Evolutionary conservation across 768 basidiomycete species (phyloP).

Genomic region (Russula virescens): DNA sequence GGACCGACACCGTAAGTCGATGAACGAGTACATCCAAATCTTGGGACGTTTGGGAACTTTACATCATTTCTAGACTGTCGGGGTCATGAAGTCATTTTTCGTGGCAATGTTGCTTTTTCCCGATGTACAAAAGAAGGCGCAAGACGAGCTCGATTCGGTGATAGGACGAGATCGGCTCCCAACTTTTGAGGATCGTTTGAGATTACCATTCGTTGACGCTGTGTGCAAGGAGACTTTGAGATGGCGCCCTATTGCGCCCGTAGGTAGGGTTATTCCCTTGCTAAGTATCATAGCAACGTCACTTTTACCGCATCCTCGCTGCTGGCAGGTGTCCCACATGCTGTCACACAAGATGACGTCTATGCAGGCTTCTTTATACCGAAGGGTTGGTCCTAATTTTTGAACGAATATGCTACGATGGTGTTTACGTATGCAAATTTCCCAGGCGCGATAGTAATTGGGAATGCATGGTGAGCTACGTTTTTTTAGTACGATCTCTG

Average conservation of each 20-base stretch:
- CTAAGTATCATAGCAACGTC: background rate
- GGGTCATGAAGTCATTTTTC: background rate
- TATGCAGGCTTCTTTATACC: conserved; percentile 10
- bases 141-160: conserved; percentile 9
- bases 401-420: background rate
- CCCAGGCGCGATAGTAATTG: background rate
- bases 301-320: background rate
- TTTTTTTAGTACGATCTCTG: background rate
- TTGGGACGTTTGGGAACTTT: background rate
- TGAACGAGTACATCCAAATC: background rate
- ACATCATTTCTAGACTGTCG: background rate
- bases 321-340: background rate
- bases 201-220: background rate
- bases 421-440: background rate
- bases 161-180: conserved; percentile 8
- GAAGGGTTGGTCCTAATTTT: conserved; percentile 1
- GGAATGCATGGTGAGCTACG: background rate
- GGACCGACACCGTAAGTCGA: background rate
- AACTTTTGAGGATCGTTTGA: conserved; percentile 6
- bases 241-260: background rate
- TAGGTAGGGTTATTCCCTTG: background rate
- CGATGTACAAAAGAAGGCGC: background rate
- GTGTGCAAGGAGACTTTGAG: conserved; percentile 1
- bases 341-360: background rate
- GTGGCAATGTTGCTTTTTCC: background rate